Evolutionary conservation across 31 red algal species (phyloP), one percentile per base, ranked within the genome.

Genomic region (Porphyra umbilicalis): DNA sequence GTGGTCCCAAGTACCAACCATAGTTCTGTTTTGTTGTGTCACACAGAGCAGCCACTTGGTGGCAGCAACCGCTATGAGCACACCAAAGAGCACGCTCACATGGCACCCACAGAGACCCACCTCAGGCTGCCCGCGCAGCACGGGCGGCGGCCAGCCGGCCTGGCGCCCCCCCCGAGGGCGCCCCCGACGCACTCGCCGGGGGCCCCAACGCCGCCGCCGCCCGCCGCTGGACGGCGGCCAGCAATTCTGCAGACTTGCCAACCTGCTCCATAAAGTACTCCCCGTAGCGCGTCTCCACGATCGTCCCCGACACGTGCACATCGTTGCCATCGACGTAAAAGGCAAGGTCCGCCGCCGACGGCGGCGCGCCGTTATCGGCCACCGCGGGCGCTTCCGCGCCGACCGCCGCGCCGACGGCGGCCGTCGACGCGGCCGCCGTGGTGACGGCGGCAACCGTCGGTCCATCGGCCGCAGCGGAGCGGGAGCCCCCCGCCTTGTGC

Each of bases 191-290:
- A 0, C 25, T 71, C 57, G 57, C 57, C 6, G 57, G 57, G 25
- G 57, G 57, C 57, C 57, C 57, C 25, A 71, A 4, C 4, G 57
- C 7, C 25, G 57, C 57, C 57, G 57, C 57, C 30, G 57, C 57
- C 57, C 57, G 57, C 57, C 57, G 57, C 57, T n/a, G 25, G 18
- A 71, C 57, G 16, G 57, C 25, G 30, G 11, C 57, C 57, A 87
- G 34, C 79, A 83, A 38, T 11, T 92, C 86, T 37, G 92, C 88
- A n/a, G 92, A 83, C 76, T 93, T 92, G 32, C 78, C 87, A 15
- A 96, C 92, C 40, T 96, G 88, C 20, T 92, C 79, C 40, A 96
- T 88, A 80, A 96, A 96, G 79, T 92, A 96, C 81, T 96, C 90
- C 31, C 94, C 94, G 76, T 88, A 92, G 25, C 86, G 81, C 30